Base-by-base conservation (phyloP, 2,329 filamentous ascomycete genomes). In the Trichoderma afroharzianum region DNA sequence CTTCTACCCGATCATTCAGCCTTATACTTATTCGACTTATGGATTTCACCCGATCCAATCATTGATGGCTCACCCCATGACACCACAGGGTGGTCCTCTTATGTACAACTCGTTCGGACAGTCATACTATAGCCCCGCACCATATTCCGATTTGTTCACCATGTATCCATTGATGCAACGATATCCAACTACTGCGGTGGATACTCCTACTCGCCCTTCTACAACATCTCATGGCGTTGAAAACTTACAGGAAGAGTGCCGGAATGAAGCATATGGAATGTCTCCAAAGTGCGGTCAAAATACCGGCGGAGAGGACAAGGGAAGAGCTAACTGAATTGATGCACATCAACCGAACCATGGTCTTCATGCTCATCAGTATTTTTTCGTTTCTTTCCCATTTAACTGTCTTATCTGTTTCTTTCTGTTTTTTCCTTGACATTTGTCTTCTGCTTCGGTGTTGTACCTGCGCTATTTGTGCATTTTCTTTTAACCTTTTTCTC, bases 111-210 rank as follows among this genome's bases (percentile, higher is more conserved):
- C 72, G n/a, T 78, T 68, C 43, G 36, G 53, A 3, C 59, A 63
- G 12, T 3, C 61, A 0, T 71, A 71, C 21, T 71, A 59, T 6
- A 21, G 15, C 26, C 36, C 68, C 9, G 9, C 61, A 1, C 50
- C 68, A 21, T 71, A 71, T 15, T 55, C 63, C n/a, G 68, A 71
- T 53, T 36, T 71, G 33, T 71, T 28, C 36, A 21, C 73, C 18
- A 72, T 76, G 72, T 75, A 71, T 28, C 74, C 73, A 15, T 73
- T 77, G 74, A 73, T 76, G 74, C 73, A 75, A 8, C 59, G 72
- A 11, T 74, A 73, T 24, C 39, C 57, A 24, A 28, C 59, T 53
- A 24, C 55, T 21, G 26, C 47, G 2, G 8, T 62, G 7, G 63
- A 64, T 9, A 71, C 71, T 2, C 71, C 71, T 2, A 72, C 71